phyloP scores from a whole-genome alignment of 2,329 filamentous ascomycete species.

The Colletotrichum limetticola region DNA sequence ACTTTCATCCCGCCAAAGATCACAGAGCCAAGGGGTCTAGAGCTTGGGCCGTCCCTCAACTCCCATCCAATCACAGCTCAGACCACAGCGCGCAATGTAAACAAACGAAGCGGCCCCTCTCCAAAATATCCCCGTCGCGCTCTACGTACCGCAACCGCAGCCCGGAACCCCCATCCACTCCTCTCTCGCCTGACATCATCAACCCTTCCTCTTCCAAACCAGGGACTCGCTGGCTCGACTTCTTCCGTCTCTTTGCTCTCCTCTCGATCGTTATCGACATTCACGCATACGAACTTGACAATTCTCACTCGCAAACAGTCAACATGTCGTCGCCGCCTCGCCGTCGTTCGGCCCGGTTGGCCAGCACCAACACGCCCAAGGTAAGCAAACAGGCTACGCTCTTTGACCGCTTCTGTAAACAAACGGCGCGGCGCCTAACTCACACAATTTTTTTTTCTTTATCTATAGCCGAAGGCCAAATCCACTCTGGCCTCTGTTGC shows the following conservation, averaged over 20 bases:
- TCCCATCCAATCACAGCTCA: constrained; percentile 15
- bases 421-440: constrained; percentile 20
- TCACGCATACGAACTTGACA: constrained; percentile 5
- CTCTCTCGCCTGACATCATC: constrained; percentile 33
- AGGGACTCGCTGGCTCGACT: constrained; percentile 16
- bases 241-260: constrained; percentile 2
- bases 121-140: constrained; percentile 25
- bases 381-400: constrained; percentile 39
- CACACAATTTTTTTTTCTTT: constrained; percentile 18
- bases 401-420: constrained; percentile 34
- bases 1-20: constrained; percentile 3
- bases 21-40: neutral
- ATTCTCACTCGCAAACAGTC: constrained; percentile 21
- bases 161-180: constrained; percentile 11
- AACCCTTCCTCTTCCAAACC: constrained; percentile 9
- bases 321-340: constrained; percentile 52
- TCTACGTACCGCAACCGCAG: constrained; percentile 15
- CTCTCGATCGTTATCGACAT: neutral
- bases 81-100: constrained; percentile 23
- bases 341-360: constrained; percentile 57
- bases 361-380: constrained; percentile 46
- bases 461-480: constrained; percentile 41
- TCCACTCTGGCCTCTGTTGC: constrained; percentile 53
- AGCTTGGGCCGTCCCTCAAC: constrained; percentile 18
- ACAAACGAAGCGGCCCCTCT: constrained; percentile 33